Base-by-base conservation (phyloP, 225 moss, liverwort and hornwort genomes). In the Sphagnum tenellum region DNA sequence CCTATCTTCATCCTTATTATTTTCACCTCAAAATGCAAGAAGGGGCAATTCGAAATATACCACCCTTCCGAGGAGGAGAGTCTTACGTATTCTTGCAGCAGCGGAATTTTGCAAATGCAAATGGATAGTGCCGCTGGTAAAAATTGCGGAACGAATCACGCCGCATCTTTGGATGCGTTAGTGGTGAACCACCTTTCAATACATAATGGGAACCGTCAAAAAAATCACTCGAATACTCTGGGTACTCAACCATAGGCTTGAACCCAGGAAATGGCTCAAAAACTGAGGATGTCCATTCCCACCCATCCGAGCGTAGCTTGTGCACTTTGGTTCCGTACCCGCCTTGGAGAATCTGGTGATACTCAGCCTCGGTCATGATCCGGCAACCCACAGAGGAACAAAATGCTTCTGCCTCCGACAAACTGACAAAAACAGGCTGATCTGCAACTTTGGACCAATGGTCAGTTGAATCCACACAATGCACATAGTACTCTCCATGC, bases 121-220 rank as follows among this genome's bases (percentile, higher is more conserved):
- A 91, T 0, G 85, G 91, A 4, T 94, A 89, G 66, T 91, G 89
- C 14, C 84, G 83, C 77, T 89, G 94, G 72, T 82, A 94, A 63
- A 78, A 94, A 60, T 91, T 91, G 47, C 88, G 86, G 68, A 91
- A 94, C 2, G 89, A 74, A 57, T 91, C 88, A 13, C 94, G 70
- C 50, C 62, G 50, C 87, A 91, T 72, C 13, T 78, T 85, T 2
- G 77, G 82, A 57, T 89, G 91, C 9, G 91, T 89, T 2, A 82
- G 75, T 1, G 89, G 84, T 4, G 91, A 89, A 11, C 91, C 76
- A 56, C 94, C 91, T 62, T 94, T 94, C 71, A 91, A 48, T 0
- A 94, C 94, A 49, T 66, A 91, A 60, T 95, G 91, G 0, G 71
- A 74, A 7, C 88, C 89, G 49, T 89, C 94, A 47, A 91, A 91